These are phyloP conservation scores for Lunularia cruciata DNA, from an alignment of 225 moss, liverwort and hornwort genomes.

Conservation along the genomic window DNA sequence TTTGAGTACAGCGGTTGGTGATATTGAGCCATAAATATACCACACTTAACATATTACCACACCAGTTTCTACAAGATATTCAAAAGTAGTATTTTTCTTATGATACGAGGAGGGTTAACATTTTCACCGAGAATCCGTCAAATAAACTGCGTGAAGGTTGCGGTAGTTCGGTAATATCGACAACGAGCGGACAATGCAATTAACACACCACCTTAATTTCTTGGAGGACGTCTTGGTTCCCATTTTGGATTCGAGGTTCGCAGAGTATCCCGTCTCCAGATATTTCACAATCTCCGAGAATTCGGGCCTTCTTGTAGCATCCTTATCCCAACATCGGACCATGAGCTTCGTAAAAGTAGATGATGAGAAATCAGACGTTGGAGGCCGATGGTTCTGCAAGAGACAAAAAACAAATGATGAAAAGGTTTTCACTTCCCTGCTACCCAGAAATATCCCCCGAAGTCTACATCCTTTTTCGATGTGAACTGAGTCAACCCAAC, in stretches of 20 bases:
- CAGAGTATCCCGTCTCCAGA: conserved; percentile 34
- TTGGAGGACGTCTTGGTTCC: conserved; percentile 15
- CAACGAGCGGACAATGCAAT: no score
- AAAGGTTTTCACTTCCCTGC: background rate
- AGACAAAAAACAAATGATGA: conserved; percentile 1
- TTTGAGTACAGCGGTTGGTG: no score
- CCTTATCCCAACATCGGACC: conserved; percentile 48
- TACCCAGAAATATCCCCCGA: background rate
- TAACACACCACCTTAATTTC: conserved; percentile 17
- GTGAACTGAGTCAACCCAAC: no score
- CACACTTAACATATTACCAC: no score
- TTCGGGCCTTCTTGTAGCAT: conserved; percentile 41
- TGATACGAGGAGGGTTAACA: no score
- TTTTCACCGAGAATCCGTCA: no score
- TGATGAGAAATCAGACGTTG: conserved; percentile 34
- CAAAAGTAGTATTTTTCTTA: no score
- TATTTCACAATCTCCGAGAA: conserved; percentile 39
- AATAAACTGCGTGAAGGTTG: no score
- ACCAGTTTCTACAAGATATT: no score
- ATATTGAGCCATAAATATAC: no score
- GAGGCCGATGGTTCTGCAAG: conserved; percentile 45
- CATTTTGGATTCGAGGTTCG: conserved; percentile 16
- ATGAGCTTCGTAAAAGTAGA: conserved; percentile 35
- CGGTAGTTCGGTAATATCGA: no score
- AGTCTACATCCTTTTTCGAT: no score